Evolutionary conservation across 73 alveolate species (phyloP), one percentile per base, ranked within the genome.

Genomic region (Paramecium sexaurelia): DNA sequence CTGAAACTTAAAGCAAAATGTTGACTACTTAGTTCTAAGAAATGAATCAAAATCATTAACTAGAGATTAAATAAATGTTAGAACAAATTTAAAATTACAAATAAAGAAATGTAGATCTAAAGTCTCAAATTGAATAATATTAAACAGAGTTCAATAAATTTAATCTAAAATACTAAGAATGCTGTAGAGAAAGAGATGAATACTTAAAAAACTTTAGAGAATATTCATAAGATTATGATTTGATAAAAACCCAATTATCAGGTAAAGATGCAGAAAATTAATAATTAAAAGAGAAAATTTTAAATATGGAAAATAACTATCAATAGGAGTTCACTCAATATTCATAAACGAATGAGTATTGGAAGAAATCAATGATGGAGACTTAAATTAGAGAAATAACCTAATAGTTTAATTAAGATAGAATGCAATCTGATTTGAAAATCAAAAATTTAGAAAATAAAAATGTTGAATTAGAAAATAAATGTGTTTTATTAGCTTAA

Each of bases 131-230:
- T 0, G 90, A 78, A 19, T 24, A 41, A 17, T 78, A 78, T 24
- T 17, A 41, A 2, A 22, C 15, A 13, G 90, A 78, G 7, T 7
- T 43, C 19, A 78, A 37, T 40, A 37, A 43, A 78, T 29, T 15
- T 3, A 78, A 78, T 78, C 15, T 1, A 20, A 39, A 45, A 78
- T 78, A 78, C 41, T 78, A n/a, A 8, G 90, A 78, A 20, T 40
- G 68, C 24, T 37, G n/a, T 9, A 20, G 8, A 22, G 90, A 78
- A 43, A 78, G 71, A 78, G 90, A 78, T 41, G 39, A 45, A 78
- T 39, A 39, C 13, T 15, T 40, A 1, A 39, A 78, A 43, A 33
- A 78, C 6, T 22, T 9, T 19, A 36, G 51, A 41, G 43, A 78
- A 39, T 22, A 41, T 11, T 78, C 22, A 1, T 41, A 45, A 22